Percentiles rank a stretch among this genome's conserved stretches.
Evolutionary conservation across 352 stramenopile genomes (phyloP).

Genomic region (Pythium vanterpoolii): DNA sequence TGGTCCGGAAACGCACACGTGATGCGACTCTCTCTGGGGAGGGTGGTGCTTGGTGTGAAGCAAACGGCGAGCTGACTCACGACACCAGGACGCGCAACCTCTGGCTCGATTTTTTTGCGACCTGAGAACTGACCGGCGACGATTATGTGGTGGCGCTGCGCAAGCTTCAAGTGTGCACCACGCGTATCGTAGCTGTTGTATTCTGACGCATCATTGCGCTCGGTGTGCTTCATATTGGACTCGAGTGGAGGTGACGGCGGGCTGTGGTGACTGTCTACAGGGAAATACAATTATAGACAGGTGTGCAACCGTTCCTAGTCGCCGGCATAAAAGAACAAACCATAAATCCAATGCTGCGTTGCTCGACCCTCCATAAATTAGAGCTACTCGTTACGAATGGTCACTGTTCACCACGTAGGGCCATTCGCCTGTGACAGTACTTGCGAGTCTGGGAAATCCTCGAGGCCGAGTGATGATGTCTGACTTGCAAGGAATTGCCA

Average conservation of each 20-base stretch:
- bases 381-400: not conserved
- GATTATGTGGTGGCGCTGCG: slow-evolving; percentile 65
- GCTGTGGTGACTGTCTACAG: not conserved
- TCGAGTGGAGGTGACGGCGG: not conserved
- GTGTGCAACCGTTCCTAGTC: not conserved
- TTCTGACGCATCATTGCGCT: slow-evolving; percentile 2
- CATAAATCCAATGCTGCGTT: not conserved
- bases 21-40: slow-evolving; percentile 43
- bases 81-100: slow-evolving; percentile 45
- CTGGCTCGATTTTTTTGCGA: slow-evolving; percentile 34
- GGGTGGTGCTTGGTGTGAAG: slow-evolving; percentile 40
- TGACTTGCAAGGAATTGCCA: slow-evolving; percentile 32
- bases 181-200: slow-evolving; percentile 37
- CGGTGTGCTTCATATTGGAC: not conserved
- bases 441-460: slow-evolving; percentile 58
- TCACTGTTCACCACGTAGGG: slow-evolving; percentile 14
- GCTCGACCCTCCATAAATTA: not conserved
- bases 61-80: slow-evolving; percentile 44
- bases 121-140: slow-evolving; percentile 49
- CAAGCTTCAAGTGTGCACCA: slow-evolving; percentile 59
- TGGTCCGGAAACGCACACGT: slow-evolving; percentile 52
- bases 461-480: slow-evolving; percentile 27
- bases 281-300: not conserved
- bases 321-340: not conserved
- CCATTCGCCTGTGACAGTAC: slow-evolving; percentile 43